These are phyloP conservation scores for Aspergillus ruber DNA, from an alignment of 2,329 filamentous ascomycete species.

Conservation along the genomic window DNA sequence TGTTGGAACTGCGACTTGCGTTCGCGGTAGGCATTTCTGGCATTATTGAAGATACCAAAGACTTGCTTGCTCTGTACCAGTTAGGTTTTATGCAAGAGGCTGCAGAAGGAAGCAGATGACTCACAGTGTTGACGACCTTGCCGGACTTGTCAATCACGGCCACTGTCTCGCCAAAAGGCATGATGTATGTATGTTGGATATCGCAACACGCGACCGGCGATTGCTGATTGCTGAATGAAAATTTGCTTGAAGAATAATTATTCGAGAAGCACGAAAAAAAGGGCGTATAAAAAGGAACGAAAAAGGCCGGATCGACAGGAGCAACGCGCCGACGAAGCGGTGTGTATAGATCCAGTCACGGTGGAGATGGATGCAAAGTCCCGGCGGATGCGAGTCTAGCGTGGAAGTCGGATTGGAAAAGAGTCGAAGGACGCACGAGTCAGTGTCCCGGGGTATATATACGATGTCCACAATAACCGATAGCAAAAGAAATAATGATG, in stretches of 20 bases:
- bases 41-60: slow-evolving; percentile 85
- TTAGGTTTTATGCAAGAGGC: background rate
- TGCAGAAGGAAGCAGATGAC: slow-evolving; percentile 25
- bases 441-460: background rate
- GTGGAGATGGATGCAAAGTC: slow-evolving; percentile 11
- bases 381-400: too few species aligned
- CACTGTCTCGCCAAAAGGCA: slow-evolving; percentile 60
- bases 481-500: slow-evolving; percentile 3
- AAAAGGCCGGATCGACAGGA: slow-evolving; percentile 6
- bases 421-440: too few species aligned
- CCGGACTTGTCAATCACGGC: slow-evolving; percentile 87
- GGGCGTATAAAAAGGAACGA: background rate
- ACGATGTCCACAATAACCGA: background rate
- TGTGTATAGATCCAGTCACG: slow-evolving; percentile 10
- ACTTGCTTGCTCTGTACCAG: slow-evolving; percentile 72
- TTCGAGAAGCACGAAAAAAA: slow-evolving; percentile 2
- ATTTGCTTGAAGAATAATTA: slow-evolving; percentile 6
- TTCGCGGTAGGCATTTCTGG: slow-evolving; percentile 78
- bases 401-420: too few species aligned
- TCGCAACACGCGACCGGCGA: background rate
- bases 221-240: background rate
- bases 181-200: slow-evolving; percentile 5
- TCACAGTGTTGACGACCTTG: slow-evolving; percentile 81
- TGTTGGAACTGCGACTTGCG: slow-evolving; percentile 76
- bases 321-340: slow-evolving; percentile 14